Evolutionary conservation across 2,329 filamentous ascomycete species (phyloP), one percentile per base, ranked within the genome.

Genomic region (Fusarium torreyae): DNA sequence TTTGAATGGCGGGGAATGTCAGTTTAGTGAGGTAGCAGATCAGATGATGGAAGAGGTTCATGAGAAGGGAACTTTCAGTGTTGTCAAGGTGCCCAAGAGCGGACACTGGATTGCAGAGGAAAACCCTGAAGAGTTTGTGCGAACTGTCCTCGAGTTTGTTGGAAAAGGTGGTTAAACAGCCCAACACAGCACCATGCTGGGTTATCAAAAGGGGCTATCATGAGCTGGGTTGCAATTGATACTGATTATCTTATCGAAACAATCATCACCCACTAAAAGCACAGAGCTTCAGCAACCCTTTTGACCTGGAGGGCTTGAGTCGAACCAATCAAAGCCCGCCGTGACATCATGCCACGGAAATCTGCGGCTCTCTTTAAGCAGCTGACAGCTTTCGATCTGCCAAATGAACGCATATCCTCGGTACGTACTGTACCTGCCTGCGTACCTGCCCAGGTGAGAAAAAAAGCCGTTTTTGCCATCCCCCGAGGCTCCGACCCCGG

Each of bases 321-420:
- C 10, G 15, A 59, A 15, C 72, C 72, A 74, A 74, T 74, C 42
- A 74, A 8, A 53, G 1, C 6, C 0, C 50, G 13, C 9, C 11
- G 46, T 74, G 69, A 66, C 63, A 69, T 71, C 64, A 75, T 68
- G 68, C 57, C n/a, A 51, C 72, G 69, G 67, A 62, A 75, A 75
- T 52, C 40, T 51, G 63, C 72, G 70, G 72, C 72, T 69, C 66
- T 72, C 42, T 43, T n/a, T 7, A 40, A 42, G 45, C 55, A 52
- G 33, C 18, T 66, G 46, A 50, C 54, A 50, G 48, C 33, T 56
- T 31, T 36, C 17, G 20, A 22, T 22, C n/a, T 42, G 39, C 39
- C 48, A 33, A 62, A 67, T 67, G 63, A 63, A 63, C 50, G 38
- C 57, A 67, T 67, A 31, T n/a, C 1, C n/a, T 10, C n/a, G 18